Percentiles rank a stretch among this genome's conserved stretches.
phyloP scores from a whole-genome alignment of 805 yeast genomes.

The Lipomyces chichibuensis region DNA sequence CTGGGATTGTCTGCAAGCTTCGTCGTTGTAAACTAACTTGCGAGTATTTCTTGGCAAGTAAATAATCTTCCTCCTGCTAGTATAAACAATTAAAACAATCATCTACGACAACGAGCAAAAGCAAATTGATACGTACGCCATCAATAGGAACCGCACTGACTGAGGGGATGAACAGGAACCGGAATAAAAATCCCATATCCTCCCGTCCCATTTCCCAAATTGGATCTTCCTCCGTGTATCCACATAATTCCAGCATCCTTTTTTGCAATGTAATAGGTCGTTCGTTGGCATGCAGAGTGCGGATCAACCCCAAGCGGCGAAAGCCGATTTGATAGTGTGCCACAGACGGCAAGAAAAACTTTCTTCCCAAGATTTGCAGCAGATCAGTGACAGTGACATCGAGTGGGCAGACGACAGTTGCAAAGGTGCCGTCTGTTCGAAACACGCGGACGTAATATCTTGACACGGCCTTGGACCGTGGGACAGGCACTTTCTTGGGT shows the following conservation, averaged over 20 bases:
- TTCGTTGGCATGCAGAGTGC: constrained; percentile 71
- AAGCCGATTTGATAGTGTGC: constrained; percentile 77
- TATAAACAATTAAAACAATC: neutral
- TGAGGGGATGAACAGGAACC: constrained; percentile 58
- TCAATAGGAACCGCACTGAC: constrained; percentile 29
- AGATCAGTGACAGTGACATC: constrained; percentile 78
- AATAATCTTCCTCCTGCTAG: constrained; percentile 15
- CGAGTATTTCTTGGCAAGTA: constrained; percentile 54
- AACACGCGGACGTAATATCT: constrained; percentile 67
- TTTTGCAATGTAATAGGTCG: constrained; percentile 78
- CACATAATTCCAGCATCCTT: constrained; percentile 70
- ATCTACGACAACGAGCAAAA: neutral
- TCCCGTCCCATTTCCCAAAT: constrained; percentile 78
- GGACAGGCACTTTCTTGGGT: constrained; percentile 12
- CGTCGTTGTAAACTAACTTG: constrained; percentile 73
- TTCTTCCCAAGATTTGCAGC: constrained; percentile 69
- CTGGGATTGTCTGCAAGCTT: constrained; percentile 82
- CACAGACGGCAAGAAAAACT: constrained; percentile 69
- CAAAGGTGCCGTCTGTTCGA: constrained; percentile 80
- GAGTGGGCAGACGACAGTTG: constrained; percentile 77
- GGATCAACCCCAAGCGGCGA: constrained; percentile 42
- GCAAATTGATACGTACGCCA: constrained; percentile 9
- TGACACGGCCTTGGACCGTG: constrained; percentile 7
- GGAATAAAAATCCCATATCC: constrained; percentile 79
- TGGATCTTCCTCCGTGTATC: constrained; percentile 77